phyloP scores from a whole-genome alignment of 345 rosid species.

The Abelmoschus esculentus region DNA sequence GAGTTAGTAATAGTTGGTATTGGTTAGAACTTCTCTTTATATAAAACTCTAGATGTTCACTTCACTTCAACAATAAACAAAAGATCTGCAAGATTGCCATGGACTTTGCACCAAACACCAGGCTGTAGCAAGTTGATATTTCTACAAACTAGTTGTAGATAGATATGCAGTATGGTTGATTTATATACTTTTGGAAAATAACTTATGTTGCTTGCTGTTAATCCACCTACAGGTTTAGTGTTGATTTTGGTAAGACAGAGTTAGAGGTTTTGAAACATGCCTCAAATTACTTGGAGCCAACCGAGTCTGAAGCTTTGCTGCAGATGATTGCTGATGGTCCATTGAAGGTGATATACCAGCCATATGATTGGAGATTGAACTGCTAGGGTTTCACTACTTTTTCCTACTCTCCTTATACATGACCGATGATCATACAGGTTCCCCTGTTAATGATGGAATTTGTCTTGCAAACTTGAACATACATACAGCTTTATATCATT shows the following conservation, averaged over 20 bases:
- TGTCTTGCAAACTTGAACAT: not conserved
- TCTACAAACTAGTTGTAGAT: not conserved
- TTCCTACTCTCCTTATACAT: slow-evolving; percentile 3
- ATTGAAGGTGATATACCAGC: slow-evolving; percentile 65
- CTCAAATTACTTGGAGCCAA: slow-evolving; percentile 60
- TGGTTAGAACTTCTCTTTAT: not conserved
- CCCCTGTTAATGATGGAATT: not conserved
- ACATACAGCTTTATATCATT: not conserved
- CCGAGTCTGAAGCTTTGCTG: slow-evolving; percentile 48
- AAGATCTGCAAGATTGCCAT: not conserved
- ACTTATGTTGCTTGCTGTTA: not conserved
- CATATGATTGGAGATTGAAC: slow-evolving; percentile 74
- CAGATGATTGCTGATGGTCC: slow-evolving; percentile 53
- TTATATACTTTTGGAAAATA: not conserved
- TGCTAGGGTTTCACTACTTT: slow-evolving; percentile 26
- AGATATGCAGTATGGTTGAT: not conserved
- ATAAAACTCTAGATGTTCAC: not conserved
- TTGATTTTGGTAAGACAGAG: slow-evolving; percentile 71
- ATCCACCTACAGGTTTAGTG: slow-evolving; percentile 43
- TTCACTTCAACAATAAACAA: not conserved
- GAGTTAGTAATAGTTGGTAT: not conserved
- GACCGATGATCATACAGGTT: not conserved
- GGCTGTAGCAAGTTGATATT: not conserved
- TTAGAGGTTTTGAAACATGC: slow-evolving; percentile 68
- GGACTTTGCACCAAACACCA: not conserved